phyloP scores from a whole-genome alignment of 371 early-diverging fungal genomes.

The Mortierella sp. region DNA sequence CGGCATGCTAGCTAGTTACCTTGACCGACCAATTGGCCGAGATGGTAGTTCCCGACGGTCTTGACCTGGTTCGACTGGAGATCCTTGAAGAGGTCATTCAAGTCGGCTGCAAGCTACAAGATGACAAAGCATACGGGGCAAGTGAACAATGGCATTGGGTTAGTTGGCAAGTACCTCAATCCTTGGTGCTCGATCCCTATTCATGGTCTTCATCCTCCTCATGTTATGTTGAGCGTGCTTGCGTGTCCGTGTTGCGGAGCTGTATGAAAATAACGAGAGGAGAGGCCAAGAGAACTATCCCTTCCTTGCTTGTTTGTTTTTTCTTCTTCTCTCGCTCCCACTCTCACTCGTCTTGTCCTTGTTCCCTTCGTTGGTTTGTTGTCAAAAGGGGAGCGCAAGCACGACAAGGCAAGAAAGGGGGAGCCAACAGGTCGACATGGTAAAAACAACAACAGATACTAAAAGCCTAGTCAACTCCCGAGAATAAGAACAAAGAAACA shows the following conservation, averaged over 20 bases:
- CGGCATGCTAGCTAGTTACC: slow-evolving; percentile 11
- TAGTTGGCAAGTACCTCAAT: not conserved
- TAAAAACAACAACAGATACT: not conserved
- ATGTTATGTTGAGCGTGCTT: not conserved
- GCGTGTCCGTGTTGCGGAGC: not conserved
- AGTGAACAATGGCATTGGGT: not conserved
- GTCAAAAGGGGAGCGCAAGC: slow-evolving; percentile 1
- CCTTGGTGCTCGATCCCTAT: not conserved
- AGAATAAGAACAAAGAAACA: not conserved
- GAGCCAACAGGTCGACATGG: not conserved
- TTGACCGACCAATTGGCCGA: slow-evolving; percentile 63
- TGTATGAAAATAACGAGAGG: slow-evolving; percentile 3
- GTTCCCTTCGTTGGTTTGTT: not conserved
- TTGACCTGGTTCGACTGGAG: slow-evolving; percentile 61
- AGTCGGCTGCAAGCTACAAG: slow-evolving; percentile 63
- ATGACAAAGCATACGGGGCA: not conserved
- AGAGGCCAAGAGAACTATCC: not conserved
- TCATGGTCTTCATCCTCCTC: not conserved
- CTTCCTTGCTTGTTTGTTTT: not conserved
- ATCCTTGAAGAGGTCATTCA: slow-evolving; percentile 64
- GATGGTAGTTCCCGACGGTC: slow-evolving; percentile 63
- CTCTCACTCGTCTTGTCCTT: too few species aligned
- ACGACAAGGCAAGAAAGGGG: slow-evolving; percentile 14
- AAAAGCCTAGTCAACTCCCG: not conserved
- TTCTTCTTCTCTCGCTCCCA: not conserved